phyloP scores from a whole-genome alignment of 441 rosid species.

The Mallotus japonicus region DNA sequence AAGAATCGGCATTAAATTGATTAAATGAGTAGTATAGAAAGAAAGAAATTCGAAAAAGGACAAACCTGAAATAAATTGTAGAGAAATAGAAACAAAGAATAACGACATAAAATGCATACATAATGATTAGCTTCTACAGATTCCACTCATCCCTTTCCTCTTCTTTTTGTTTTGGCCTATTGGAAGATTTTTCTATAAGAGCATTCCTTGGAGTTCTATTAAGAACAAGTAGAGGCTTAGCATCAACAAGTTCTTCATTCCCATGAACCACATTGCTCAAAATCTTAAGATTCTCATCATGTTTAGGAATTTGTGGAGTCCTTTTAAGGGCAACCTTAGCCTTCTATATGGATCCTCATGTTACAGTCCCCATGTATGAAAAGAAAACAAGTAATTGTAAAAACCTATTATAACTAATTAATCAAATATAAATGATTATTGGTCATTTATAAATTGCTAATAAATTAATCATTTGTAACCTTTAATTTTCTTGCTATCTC shows the following conservation, averaged over 20 bases:
- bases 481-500: no score
- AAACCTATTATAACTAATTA: no score
- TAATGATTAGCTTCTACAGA: slow-evolving; percentile 35
- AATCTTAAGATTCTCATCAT: slow-evolving; percentile 52
- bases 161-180: background rate
- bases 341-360: slow-evolving; percentile 87
- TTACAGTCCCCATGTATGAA: slow-evolving; percentile 52
- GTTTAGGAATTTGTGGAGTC: slow-evolving; percentile 46
- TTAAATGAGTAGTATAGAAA: background rate
- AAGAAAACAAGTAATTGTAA: no score
- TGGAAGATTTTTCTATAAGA: background rate
- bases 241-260: slow-evolving; percentile 65
- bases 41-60: slow-evolving; percentile 16
- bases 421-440: no score
- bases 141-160: slow-evolving; percentile 39
- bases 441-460: no score
- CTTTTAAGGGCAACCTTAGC: slow-evolving; percentile 70
- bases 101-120: slow-evolving; percentile 27
- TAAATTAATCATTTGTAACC: no score
- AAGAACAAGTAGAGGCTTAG: slow-evolving; percentile 49
- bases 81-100: slow-evolving; percentile 45
- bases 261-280: slow-evolving; percentile 37
- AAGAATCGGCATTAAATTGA: no score
- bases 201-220: slow-evolving; percentile 38
- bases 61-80: slow-evolving; percentile 64